phyloP scores from a whole-genome alignment of 2,329 filamentous ascomycete species.

The Arthrobotrys pseudoclavata region DNA sequence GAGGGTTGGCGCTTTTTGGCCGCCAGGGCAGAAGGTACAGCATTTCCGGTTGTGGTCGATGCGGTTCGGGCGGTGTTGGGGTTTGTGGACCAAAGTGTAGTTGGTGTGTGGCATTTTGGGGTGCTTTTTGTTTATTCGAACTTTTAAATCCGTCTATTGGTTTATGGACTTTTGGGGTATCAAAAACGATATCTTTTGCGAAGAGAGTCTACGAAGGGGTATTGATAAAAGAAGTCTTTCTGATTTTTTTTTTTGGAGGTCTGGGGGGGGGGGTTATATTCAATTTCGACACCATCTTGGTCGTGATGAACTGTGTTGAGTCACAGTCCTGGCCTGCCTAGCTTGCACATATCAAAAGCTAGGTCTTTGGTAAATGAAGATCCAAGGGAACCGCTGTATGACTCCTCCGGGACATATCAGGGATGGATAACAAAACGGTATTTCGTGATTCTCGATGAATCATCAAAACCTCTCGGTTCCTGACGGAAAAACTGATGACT shows the following conservation, averaged over 20 bases:
- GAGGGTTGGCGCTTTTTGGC: too few species aligned
- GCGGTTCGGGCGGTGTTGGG: slow-evolving; percentile 14
- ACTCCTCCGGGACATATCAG: not conserved
- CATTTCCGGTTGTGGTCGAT: not conserved
- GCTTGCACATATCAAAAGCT: too few species aligned
- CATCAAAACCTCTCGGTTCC: not conserved
- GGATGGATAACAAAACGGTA: not conserved
- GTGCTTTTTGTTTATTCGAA: not conserved
- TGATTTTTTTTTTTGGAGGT: too few species aligned
- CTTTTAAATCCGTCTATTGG: not conserved
- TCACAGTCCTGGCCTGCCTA: not conserved
- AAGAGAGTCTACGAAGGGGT: too few species aligned
- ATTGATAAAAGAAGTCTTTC: too few species aligned
- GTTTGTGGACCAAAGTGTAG: slow-evolving; percentile 23
- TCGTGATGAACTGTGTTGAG: not conserved
- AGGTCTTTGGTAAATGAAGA: too few species aligned
- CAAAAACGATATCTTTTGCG: too few species aligned
- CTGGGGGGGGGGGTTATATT: not conserved
- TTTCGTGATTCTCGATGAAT: slow-evolving; percentile 27
- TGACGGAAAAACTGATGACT: not conserved
- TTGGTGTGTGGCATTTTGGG: slow-evolving; percentile 33
- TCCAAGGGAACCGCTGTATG: too few species aligned
- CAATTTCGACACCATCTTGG: not conserved
- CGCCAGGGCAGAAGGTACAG: slow-evolving; percentile 1
- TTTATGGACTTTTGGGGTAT: not conserved